Evolutionary conservation across 1,284 basidiomycete genomes (phyloP).

Genomic region (Rhodotorula sp.): DNA sequence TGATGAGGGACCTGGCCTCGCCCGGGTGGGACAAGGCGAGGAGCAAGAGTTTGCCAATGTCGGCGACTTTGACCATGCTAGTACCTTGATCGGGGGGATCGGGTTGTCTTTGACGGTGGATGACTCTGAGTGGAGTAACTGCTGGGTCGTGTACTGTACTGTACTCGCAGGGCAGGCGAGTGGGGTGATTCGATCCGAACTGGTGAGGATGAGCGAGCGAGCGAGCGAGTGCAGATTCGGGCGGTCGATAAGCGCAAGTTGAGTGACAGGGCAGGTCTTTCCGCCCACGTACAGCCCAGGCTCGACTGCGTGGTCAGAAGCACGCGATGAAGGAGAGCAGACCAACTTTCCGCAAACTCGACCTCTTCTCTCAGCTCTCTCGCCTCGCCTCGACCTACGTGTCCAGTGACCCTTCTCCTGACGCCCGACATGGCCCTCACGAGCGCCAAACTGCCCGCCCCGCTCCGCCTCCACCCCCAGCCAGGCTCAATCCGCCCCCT

Average conservation of each 20-base stretch:
- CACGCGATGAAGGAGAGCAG: no score
- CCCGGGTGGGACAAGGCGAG: constrained; percentile 41
- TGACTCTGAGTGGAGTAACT: constrained; percentile 46
- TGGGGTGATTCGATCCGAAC: no score
- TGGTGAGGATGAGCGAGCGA: no score
- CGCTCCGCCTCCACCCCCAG: constrained; percentile 22
- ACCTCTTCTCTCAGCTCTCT: background rate
- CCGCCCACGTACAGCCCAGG: no score
- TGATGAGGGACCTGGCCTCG: constrained; percentile 49
- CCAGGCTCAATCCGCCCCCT: constrained; percentile 2
- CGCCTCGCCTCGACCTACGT: background rate
- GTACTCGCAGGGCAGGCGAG: no score
- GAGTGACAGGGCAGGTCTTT: no score
- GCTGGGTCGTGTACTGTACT: no score
- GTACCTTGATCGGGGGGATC: background rate
- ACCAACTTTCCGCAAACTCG: background rate
- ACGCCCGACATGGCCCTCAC: constrained; percentile 18
- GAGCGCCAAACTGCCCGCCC: constrained; percentile 24
- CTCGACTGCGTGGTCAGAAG: no score
- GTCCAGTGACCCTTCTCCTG: background rate
- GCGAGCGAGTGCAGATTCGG: no score
- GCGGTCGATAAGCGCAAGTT: no score
- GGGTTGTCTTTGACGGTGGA: constrained; percentile 38
- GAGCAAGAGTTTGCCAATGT: background rate
- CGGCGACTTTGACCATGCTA: background rate